Conservation (phyloP, 306 rosid species). For the Pyrus communis region DNA sequence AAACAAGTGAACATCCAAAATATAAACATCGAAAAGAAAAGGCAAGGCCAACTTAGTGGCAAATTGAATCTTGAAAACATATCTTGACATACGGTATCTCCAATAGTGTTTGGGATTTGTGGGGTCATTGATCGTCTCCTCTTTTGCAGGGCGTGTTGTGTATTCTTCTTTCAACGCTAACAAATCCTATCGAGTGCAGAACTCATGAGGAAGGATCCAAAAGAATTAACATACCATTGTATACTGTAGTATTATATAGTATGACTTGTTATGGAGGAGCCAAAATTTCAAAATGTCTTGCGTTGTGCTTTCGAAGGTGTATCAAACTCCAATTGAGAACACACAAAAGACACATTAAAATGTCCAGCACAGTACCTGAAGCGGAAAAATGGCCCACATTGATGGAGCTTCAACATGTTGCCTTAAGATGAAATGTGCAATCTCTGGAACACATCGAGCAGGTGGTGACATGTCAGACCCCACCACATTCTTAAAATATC, state of each 20-base stretch:
- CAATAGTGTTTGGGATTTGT: slow-evolving; percentile 97
- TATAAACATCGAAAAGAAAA: not conserved
- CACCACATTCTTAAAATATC: slow-evolving; percentile 55
- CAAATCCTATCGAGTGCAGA: slow-evolving; percentile 52
- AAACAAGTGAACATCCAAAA: not conserved
- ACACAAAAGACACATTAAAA: not conserved
- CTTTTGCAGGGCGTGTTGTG: slow-evolving; percentile 67
- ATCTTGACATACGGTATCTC: slow-evolving; percentile 74
- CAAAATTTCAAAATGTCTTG: not conserved
- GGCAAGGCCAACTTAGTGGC: not conserved
- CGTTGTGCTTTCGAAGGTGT: not conserved
- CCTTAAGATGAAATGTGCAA: slow-evolving; percentile 54
- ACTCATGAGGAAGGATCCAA: too few relatives aligned
- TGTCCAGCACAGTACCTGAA: slow-evolving; percentile 58
- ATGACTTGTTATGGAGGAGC: not conserved
- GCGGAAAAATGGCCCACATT: slow-evolving; percentile 99
- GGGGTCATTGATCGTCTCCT: slow-evolving; percentile 94
- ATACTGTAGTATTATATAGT: not conserved
- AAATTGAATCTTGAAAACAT: not conserved
- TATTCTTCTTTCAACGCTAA: slow-evolving; percentile 79
- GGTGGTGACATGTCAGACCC: slow-evolving; percentile 68
- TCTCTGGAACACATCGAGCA: slow-evolving; percentile 60
- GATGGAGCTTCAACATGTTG: slow-evolving; percentile 95
- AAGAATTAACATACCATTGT: slow-evolving; percentile 2
- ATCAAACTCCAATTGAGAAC: not conserved